Percentiles rank a stretch among this genome's conserved stretches.
These are phyloP conservation scores for Penicillium taxi DNA, from an alignment of 495 filamentous ascomycete species.

Conservation along the genomic window DNA sequence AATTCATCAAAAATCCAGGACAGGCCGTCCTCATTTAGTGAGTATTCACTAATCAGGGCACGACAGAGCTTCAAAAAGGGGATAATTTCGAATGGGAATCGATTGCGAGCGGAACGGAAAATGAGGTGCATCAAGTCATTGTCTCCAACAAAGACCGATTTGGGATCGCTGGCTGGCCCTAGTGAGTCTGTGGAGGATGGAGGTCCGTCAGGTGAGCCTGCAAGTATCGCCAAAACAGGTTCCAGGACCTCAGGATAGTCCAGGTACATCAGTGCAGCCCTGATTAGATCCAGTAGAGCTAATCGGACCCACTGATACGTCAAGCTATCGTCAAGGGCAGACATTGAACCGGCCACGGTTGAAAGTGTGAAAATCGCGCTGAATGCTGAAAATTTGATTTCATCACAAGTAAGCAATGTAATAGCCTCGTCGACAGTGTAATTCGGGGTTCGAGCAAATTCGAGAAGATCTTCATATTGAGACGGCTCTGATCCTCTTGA, in stretches of 20 bases:
- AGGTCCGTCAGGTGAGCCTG: constrained; percentile 21
- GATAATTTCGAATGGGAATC: constrained; percentile 82
- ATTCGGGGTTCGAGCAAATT: constrained; percentile 34
- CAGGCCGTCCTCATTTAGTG: constrained; percentile 43
- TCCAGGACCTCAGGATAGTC: constrained; percentile 61
- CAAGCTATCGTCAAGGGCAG: constrained; percentile 33
- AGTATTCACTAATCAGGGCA: constrained; percentile 37
- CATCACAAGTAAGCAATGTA: constrained; percentile 41
- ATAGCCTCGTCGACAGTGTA: constrained; percentile 41
- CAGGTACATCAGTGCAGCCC: constrained; percentile 45
- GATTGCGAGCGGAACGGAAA: constrained; percentile 53
- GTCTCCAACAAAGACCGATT: constrained; percentile 47
- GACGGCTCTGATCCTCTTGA: constrained; percentile 30
- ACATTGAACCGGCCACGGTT: constrained; percentile 25
- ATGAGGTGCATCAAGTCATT: constrained; percentile 46
- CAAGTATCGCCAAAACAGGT: constrained; percentile 53
- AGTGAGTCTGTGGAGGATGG: constrained; percentile 25
- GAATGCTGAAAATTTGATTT: constrained; percentile 51
- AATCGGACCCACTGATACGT: constrained; percentile 43
- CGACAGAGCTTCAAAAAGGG: constrained; percentile 66
- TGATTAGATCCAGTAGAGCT: constrained; percentile 57
- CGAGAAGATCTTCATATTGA: constrained; percentile 45
- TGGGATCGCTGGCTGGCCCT: constrained; percentile 37
- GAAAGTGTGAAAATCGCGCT: constrained; percentile 54
- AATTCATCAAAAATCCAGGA: constrained; percentile 48